Base-by-base conservation (phyloP, 805 yeast genomes). In the Pichia deserticola region DNA sequence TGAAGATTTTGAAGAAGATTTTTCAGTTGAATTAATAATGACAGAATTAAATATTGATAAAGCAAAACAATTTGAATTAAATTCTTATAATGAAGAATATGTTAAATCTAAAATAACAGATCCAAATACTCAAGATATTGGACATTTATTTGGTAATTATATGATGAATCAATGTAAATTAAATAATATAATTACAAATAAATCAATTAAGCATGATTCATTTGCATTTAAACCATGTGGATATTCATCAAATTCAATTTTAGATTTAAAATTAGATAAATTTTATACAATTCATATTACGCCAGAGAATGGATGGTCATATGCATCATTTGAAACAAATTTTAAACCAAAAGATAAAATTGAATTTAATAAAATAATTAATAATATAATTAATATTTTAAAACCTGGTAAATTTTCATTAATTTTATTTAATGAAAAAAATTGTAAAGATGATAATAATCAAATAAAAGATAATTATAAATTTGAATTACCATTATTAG, bases 191-290 rank as follows among this genome's bases (percentile, higher is more conserved):
- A 57, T 69, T 10, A 25, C 20, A 6, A 7, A 12, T 7, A 10
- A 27, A 4, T 8, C 11, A 12, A 25, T 43, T 27, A 64, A 79
- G 49, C 89, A 84, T 59, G 98, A 92, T 69, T 86, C 96, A 8
- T 92, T 89, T 68, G 83, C 93, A 32, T 92, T 92, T 65, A 72
- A 86, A 5, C 99, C 99, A 1, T 92, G 98, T 65, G 99, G 99
- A 7, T 92, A 81, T 62, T 88, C 97, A 2, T 87, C 97, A 42
- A 92, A 92, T 66, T 83, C 95, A 20, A 72, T 90, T 37, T 65
- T 85, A 42, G 72, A 79, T 37, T 65, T 84, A 42, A 72, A 79
- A 42, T 77, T 74, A 40, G 74, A 77, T 57, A 80, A 79, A 61
- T 67, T 74, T 57, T 85, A 83, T 64, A 92, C 97, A 8, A 73